Conservation (phyloP, 768 basidiomycete species). For the Calocybe gangraenosa region DNA sequence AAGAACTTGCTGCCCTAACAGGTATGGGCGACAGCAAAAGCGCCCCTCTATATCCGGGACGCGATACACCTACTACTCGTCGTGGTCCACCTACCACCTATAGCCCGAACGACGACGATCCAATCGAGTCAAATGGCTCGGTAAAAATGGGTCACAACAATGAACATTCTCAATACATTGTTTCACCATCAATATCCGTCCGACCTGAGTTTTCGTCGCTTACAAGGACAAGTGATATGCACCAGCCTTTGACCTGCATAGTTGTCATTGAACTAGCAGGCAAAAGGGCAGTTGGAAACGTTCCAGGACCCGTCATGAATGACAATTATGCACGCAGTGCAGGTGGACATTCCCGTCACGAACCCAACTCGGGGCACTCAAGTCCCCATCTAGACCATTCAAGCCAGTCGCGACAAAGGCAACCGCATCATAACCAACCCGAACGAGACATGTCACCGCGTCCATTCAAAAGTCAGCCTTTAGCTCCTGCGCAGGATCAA, state of each 20-base stretch:
- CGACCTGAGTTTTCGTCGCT: slow-evolving; percentile 88
- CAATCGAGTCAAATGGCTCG: slow-evolving; percentile 57
- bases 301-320: slow-evolving; percentile 50
- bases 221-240: slow-evolving; percentile 60
- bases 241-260: slow-evolving; percentile 89
- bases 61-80: slow-evolving; percentile 51
- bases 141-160: slow-evolving; percentile 39
- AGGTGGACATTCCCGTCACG: slow-evolving; percentile 20
- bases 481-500: slow-evolving; percentile 24
- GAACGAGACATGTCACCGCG: slow-evolving; percentile 23
- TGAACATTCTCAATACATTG: slow-evolving; percentile 65
- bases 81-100: slow-evolving; percentile 36
- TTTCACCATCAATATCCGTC: slow-evolving; percentile 91
- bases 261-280: slow-evolving; percentile 90
- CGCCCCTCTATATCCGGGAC: slow-evolving; percentile 61
- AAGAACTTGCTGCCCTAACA: slow-evolving; percentile 92
- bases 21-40: slow-evolving; percentile 72
- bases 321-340: slow-evolving; percentile 40
- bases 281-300: slow-evolving; percentile 48
- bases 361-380: slow-evolving; percentile 34
- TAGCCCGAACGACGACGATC: slow-evolving; percentile 85
- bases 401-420: slow-evolving; percentile 20
- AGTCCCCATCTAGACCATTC: slow-evolving; percentile 36
- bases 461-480: slow-evolving; percentile 25
- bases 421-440: slow-evolving; percentile 17